Percentiles rank a stretch among this genome's conserved stretches.
Evolutionary conservation across 2,329 filamentous ascomycete species (phyloP).

Genomic region (Calonectria henricotiae): DNA sequence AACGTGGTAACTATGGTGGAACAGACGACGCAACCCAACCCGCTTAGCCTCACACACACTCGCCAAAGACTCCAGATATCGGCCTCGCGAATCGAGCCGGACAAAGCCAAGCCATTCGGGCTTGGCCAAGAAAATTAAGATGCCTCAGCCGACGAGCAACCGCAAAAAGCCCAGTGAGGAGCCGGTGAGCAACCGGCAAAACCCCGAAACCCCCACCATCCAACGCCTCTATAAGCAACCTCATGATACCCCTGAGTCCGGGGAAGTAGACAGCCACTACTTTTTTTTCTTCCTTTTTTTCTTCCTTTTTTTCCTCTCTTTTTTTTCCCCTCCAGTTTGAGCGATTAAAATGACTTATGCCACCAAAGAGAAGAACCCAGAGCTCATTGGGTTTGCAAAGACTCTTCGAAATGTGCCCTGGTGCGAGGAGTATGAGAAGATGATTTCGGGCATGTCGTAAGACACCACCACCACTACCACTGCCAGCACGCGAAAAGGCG

Average conservation of each 20-base stretch:
- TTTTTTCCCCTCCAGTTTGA: background rate
- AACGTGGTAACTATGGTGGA: background rate
- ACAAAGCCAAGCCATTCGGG: constrained; percentile 13
- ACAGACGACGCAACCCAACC: background rate
- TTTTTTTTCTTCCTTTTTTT: no score
- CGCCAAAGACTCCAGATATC: background rate
- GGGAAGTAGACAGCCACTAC: background rate
- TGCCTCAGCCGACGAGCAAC: background rate
- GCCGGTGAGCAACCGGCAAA: constrained; percentile 6
- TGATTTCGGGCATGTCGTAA: constrained; percentile 53
- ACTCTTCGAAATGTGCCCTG: constrained; percentile 42
- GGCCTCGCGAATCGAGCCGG: background rate
- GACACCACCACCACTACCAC: background rate
- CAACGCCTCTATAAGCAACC: background rate
- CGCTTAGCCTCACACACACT: background rate
- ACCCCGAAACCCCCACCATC: constrained; percentile 2
- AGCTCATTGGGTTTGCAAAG: constrained; percentile 48
- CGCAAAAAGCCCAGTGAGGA: background rate
- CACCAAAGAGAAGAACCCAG: constrained; percentile 42
- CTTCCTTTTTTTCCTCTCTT: no score
- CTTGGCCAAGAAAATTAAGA: constrained; percentile 6
- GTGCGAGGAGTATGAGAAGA: constrained; percentile 51
- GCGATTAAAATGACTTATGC: constrained; percentile 39
- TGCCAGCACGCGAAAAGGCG: background rate
- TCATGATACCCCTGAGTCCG: background rate